Base-by-base conservation (phyloP, 1,284 basidiomycete genomes). In the Phylloboletellus chloephorus region DNA sequence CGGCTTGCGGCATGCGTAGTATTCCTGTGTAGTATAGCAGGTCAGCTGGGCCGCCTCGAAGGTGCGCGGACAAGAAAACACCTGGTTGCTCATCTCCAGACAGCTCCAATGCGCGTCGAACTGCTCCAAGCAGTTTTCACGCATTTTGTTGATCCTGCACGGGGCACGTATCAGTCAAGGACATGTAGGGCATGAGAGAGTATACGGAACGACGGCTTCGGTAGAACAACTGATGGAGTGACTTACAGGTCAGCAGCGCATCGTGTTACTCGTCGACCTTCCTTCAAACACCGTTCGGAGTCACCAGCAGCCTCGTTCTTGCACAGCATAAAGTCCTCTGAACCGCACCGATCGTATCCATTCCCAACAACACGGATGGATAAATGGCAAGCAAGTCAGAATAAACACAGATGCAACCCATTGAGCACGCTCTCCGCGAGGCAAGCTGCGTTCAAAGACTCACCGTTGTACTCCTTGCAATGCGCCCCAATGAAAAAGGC, bases 321-420 rank as follows among this genome's bases (percentile, higher is more conserved):
- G 79, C 96, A 98, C 43, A 98, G 85, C 92, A 99, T 97, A 61
- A 98, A 98, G 72, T 99, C 95, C 79, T 97, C 93, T 96, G 60
- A 45, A 41, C 39, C 44, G 22, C 29, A 31, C n/a, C 35, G 21
- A 35, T 40, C 17, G 35, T 2, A 15, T 19, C n/a, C 38, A 46
- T 44, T 25, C 19, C 37, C 24, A n/a, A 31, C 32, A 17, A 30
- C 24, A 21, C 25, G 34, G 31, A 21, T 6, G 31, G 9, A 24
- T 13, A 37, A n/a, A 26, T 15, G 7, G n/a, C 17, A 31, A 37
- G 7, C 30, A 24, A 31, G 22, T 21, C 5, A 5, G 24, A 5
- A 24, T 2, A 3, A 16, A 5, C 11, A 26, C 26, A 36, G 13
- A 7, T 19, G 4, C 8, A 19, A 39, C 36, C n/a, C 32, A 10